Conservation (phyloP, 2,329 filamentous ascomycete genomes). For the Alternaria burnsii region DNA sequence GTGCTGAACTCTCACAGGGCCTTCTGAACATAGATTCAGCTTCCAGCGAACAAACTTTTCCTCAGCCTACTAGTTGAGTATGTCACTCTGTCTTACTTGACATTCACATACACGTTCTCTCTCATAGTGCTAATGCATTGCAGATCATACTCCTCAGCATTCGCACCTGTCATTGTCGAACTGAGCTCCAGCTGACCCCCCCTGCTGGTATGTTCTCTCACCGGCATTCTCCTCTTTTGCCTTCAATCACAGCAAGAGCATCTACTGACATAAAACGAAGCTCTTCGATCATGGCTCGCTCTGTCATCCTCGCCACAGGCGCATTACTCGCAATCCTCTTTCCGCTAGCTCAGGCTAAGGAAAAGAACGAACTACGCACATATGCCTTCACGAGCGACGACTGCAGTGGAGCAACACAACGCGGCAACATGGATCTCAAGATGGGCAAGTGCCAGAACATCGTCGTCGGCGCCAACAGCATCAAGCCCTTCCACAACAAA, state of each 20-base stretch:
- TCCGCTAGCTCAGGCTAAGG: slow-evolving; percentile 23
- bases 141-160: background rate
- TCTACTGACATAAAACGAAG: background rate
- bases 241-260: background rate
- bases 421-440: slow-evolving; percentile 29
- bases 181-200: background rate
- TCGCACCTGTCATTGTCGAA: background rate
- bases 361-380: slow-evolving; percentile 21
- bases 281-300: slow-evolving; percentile 19
- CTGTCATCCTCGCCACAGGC: slow-evolving; percentile 18
- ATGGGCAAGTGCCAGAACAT: slow-evolving; percentile 28
- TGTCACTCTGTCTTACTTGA: background rate
- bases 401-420: slow-evolving; percentile 27
- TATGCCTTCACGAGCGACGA: slow-evolving; percentile 23
- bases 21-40: background rate
- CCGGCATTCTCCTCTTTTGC: background rate
- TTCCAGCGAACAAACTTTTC: background rate
- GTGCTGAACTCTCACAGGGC: background rate
- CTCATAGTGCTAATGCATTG: background rate
- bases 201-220: background rate
- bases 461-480: slow-evolving; percentile 20
- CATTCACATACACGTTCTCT: background rate
- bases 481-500: slow-evolving; percentile 25
- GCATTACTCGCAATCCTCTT: slow-evolving; percentile 26
- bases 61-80: background rate